These are phyloP conservation scores for Pythium biforme DNA, from an alignment of 352 stramenopile genomes.

Conservation along the genomic window DNA sequence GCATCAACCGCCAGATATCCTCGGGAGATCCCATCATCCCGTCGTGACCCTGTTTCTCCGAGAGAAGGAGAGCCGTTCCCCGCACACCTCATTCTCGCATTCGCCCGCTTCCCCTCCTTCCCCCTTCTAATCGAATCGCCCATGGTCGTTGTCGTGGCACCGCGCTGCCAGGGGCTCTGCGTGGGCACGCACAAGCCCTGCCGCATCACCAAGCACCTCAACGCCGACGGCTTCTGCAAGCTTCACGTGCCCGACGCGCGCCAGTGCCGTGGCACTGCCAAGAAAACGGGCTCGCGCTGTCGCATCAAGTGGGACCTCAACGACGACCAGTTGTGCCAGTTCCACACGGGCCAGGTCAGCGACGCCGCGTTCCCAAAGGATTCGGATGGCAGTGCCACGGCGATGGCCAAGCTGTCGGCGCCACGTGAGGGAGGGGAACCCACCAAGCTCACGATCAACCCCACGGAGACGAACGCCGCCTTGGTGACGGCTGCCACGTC, in stretches of 20 bases:
- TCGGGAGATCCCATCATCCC: too few relatives aligned
- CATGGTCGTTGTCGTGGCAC: not conserved
- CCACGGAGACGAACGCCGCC: too few relatives aligned
- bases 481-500: not conserved
- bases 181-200: conserved; percentile 15
- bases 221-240: conserved; percentile 27
- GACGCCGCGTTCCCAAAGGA: too few relatives aligned
- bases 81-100: not conserved
- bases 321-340: conserved; percentile 15
- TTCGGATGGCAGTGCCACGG: too few relatives aligned
- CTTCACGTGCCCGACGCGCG: conserved; percentile 25
- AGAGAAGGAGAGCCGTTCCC: too few relatives aligned
- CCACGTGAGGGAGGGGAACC: too few relatives aligned
- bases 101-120: not conserved
- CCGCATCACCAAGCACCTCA: conserved; percentile 22
- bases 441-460: too few relatives aligned
- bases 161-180: conserved; percentile 3
- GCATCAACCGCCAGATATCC: too few relatives aligned
- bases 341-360: too few relatives aligned
- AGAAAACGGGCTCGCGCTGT: conserved; percentile 25
- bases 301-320: conserved; percentile 26
- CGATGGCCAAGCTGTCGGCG: too few relatives aligned
- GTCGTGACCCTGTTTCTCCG: not conserved
- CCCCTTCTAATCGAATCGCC: not conserved
- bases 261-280: conserved; percentile 29